Percentiles rank a stretch among this genome's conserved stretches.
These are phyloP conservation scores for Fusarium pininemorale DNA, from an alignment of 2,329 filamentous ascomycete species.

Conservation along the genomic window DNA sequence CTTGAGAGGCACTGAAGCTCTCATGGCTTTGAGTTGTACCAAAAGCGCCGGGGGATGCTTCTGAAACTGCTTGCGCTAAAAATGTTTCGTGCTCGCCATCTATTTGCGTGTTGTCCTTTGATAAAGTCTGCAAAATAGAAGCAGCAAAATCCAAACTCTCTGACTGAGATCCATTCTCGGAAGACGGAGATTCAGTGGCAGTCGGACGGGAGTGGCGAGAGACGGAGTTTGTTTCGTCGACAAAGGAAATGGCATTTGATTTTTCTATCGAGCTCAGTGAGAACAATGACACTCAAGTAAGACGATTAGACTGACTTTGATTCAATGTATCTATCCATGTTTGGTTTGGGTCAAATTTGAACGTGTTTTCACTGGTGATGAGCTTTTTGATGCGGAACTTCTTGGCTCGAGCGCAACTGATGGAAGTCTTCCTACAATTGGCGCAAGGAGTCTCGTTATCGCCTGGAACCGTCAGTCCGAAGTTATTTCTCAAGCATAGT, in stretches of 20 bases:
- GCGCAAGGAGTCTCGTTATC: background rate
- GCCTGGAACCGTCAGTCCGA: rapidly evolving
- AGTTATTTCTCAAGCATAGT: rapidly evolving
- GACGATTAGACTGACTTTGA: background rate
- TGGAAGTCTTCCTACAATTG: background rate
- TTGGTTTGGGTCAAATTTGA: background rate
- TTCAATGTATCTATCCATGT: background rate
- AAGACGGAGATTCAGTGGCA: background rate
- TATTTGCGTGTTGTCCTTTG: too few relatives aligned
- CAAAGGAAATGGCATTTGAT: background rate
- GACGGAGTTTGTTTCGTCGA: background rate
- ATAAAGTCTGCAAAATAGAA: rapidly evolving
- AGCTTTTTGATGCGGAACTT: background rate
- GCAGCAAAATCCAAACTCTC: background rate
- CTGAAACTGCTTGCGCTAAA: rapidly evolving
- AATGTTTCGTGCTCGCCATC: too few relatives aligned
- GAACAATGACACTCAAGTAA: too few relatives aligned
- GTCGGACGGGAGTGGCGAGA: background rate
- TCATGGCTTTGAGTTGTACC: rapidly evolving
- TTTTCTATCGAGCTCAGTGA: too few relatives aligned
- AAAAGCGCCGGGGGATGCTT: rapidly evolving
- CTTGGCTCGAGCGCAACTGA: background rate
- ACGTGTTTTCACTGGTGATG: background rate
- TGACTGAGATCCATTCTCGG: rapidly evolving
- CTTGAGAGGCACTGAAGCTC: rapidly evolving